Percentiles rank a stretch among this genome's conserved stretches.
Conservation (phyloP, 495 filamentous ascomycete species). For the Talaromyces adpressus region DNA sequence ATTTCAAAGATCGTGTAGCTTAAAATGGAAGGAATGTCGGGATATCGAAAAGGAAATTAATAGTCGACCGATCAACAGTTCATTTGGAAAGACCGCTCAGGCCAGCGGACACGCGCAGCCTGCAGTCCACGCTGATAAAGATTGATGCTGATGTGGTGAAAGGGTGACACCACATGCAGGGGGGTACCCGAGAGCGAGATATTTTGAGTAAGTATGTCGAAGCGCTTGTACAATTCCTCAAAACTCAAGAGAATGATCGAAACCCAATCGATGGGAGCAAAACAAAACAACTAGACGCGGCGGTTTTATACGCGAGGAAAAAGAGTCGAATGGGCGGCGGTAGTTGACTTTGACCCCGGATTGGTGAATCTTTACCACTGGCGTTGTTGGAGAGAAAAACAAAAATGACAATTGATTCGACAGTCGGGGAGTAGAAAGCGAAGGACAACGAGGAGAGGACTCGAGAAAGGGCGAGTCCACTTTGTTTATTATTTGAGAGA, state of each 20-base stretch:
- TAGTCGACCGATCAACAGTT: conserved; percentile 9
- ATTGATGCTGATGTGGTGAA: conserved; percentile 11
- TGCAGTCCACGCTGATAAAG: conserved; percentile 7
- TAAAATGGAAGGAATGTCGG: not conserved
- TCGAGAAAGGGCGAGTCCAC: not conserved
- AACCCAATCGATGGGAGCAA: conserved; percentile 10
- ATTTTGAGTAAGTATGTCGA: not conserved
- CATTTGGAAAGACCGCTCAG: conserved; percentile 3
- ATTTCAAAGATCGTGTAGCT: not conserved
- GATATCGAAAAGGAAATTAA: conserved; percentile 8
- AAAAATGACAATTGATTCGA: not conserved
- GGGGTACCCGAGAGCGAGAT: not conserved
- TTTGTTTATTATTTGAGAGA: conserved; percentile 3
- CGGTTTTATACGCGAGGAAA: conserved; percentile 9
- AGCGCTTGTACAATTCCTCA: not conserved
- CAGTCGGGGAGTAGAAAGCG: not conserved
- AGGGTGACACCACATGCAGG: conserved; percentile 15
- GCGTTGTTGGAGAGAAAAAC: not conserved
- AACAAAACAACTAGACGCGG: conserved; percentile 4
- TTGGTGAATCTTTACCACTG: not conserved
- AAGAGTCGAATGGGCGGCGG: conserved; percentile 13
- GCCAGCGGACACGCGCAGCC: conserved; percentile 8
- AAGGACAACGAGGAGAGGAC: not conserved
- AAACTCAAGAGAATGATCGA: not conserved
- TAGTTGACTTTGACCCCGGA: not conserved